Percentiles rank a stretch among this genome's conserved stretches.
Conservation (phyloP, 305 asterid species). For the Caryopteris hybrid region DNA sequence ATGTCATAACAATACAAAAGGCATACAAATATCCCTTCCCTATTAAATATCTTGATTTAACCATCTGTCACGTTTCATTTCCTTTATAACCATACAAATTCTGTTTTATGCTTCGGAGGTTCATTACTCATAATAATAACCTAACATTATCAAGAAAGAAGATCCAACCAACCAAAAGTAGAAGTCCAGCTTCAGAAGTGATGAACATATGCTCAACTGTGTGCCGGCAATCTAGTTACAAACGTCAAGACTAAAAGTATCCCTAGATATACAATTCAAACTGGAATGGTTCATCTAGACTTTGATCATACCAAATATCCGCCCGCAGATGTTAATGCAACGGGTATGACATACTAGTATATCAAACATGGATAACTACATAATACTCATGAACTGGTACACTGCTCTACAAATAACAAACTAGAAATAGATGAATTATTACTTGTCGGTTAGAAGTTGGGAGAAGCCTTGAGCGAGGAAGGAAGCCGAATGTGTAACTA, state of each 20-base stretch:
- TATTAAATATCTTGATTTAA: neutral
- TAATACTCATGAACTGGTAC: neutral
- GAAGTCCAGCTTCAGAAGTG: neutral
- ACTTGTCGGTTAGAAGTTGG: slow-evolving; percentile 83
- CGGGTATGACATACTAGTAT: neutral
- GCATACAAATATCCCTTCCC: neutral
- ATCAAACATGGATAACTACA: slow-evolving; percentile 1
- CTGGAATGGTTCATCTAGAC: neutral
- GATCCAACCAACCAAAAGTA: neutral
- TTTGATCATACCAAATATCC: neutral
- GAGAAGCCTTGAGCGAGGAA: slow-evolving; percentile 85
- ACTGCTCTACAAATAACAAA: neutral
- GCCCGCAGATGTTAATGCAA: neutral
- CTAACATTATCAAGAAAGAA: neutral
- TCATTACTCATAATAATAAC: neutral
- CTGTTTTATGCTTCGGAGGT: neutral
- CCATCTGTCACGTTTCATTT: neutral
- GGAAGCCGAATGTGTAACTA: slow-evolving; percentile 87
- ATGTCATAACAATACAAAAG: neutral
- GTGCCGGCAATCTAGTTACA: neutral
- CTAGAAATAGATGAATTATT: slow-evolving; percentile 16
- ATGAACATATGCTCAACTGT: neutral
- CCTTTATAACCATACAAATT: neutral
- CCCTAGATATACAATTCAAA: slow-evolving; percentile 7
- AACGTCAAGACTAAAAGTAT: neutral